Conservation (phyloP, 2,329 filamentous ascomycete species). For the Cucurbitaria berberidis region DNA sequence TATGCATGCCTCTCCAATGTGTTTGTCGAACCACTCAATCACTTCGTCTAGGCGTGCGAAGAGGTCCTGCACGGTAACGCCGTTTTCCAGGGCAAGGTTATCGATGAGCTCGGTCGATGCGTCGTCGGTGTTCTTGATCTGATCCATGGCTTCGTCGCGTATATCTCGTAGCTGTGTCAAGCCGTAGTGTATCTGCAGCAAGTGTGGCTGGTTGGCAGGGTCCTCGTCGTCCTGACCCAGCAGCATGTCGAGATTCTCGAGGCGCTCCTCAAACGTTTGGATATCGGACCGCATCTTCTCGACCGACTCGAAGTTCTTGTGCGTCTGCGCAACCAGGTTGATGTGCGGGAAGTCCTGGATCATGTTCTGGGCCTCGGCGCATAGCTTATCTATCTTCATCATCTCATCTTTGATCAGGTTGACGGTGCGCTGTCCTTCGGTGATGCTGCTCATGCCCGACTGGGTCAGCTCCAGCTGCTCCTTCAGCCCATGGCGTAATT, state of each 20-base stretch:
- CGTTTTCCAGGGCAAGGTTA: constrained; percentile 65
- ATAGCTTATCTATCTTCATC: constrained; percentile 97
- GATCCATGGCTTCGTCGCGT: constrained; percentile 93
- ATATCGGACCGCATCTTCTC: constrained; percentile 92
- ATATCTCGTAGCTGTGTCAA: constrained; percentile 92
- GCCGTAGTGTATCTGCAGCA: constrained; percentile 88
- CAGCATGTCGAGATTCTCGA: constrained; percentile 78
- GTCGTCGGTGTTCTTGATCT: constrained; percentile 82
- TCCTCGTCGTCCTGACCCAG: constrained; percentile 84
- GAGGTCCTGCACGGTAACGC: constrained; percentile 82
- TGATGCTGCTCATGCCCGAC: constrained; percentile 85
- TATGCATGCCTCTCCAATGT: constrained; percentile 85
- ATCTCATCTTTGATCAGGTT: constrained; percentile 96
- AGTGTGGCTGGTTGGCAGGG: constrained; percentile 86
- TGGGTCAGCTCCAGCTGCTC: constrained; percentile 96
- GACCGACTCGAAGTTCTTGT: constrained; percentile 93
- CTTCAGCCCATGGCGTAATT: constrained; percentile 84
- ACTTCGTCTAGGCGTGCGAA: constrained; percentile 86
- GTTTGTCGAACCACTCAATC: constrained; percentile 94
- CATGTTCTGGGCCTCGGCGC: constrained; percentile 96
- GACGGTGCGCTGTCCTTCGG: constrained; percentile 89
- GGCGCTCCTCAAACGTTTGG: constrained; percentile 80
- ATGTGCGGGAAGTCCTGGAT: constrained; percentile 95
- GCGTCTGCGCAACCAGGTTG: constrained; percentile 89
- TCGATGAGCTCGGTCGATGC: constrained; percentile 96